Base-by-base conservation (phyloP, 2,329 filamentous ascomycete genomes). In the Aureobasidium sp. region DNA sequence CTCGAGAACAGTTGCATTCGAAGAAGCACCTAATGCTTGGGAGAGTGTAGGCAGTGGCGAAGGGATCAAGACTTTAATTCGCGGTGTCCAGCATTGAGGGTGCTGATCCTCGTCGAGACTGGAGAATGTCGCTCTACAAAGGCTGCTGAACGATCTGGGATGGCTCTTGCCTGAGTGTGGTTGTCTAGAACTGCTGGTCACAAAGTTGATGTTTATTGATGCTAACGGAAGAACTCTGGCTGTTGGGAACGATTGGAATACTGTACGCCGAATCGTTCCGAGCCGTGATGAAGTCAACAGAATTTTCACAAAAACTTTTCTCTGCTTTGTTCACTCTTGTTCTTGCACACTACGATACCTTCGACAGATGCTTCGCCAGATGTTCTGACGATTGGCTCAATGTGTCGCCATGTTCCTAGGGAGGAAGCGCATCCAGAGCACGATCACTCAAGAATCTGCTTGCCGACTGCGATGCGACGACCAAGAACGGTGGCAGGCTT, bases 21-120 rank as follows among this genome's bases (percentile, higher is more conserved):
- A 84, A 67, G 81, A 94, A 65, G 93, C 93, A 0, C 91, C 96
- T 77, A 80, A 88, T 70, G 93, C 93, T 0, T 97, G 97, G 72
- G 82, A 86, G 70, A 88, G 91, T 76, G 91, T 96, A 44, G 91
- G 91, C 80, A 83, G 84, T 68, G 92, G 91, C 2, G 87, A 94
- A 77, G 85, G 89, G 48, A 88, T 91, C 63, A 82, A 85, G 81
- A 81, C 72, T 74, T 81, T 88, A 64, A 81, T 81, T 61, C 71
- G 75, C 64, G 76, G 76, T 27, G 60, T 64, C 3, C 56, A 42
- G 1, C 40, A 56, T 53, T 59, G 31, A 60, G 12, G 14, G 14
- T 8, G n/a, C n/a, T 33, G 5, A 5, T 17, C 3, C 27, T 35
- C n/a, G 19, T n/a, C 37, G 11, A 5, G 19, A 9, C 22, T 17